Conservation (phyloP, 768 basidiomycete genomes). For the Tricholoma furcatifolium region DNA sequence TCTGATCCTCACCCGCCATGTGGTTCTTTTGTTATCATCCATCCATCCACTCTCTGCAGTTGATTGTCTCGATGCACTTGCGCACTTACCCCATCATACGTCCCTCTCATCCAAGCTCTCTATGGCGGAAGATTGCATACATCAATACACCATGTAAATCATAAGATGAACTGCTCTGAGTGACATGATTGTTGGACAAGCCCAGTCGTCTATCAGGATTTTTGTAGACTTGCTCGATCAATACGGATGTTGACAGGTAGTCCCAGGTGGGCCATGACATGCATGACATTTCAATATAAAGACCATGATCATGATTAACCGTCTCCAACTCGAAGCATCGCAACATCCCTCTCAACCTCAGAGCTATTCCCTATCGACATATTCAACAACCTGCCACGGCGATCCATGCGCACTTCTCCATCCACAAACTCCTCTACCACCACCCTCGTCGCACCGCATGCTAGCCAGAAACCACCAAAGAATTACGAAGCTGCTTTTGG, state of each 20-base stretch:
- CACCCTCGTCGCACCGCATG: background rate
- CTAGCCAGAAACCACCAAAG: constrained; percentile 13
- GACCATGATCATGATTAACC: no score
- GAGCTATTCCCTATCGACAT: no score
- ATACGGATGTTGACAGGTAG: no score
- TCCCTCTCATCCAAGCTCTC: constrained; percentile 10
- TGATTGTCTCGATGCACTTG: constrained; percentile 15
- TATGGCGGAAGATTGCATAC: constrained; percentile 16
- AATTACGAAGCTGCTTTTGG: constrained; percentile 27
- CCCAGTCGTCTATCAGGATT: no score
- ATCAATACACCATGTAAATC: constrained; percentile 11
- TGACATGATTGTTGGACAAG: no score
- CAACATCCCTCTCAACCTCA: no score
- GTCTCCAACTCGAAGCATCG: no score
- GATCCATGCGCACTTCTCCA: background rate
- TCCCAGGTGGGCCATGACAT: no score
- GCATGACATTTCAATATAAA: no score
- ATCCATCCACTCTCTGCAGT: constrained; percentile 2
- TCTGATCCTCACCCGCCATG: background rate
- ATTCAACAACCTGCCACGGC: background rate
- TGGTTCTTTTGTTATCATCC: background rate
- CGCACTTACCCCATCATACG: constrained; percentile 13
- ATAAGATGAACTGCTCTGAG: background rate
- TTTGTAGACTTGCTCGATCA: no score
- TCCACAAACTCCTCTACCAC: background rate